A percentile compares a stretch with the other conserved stretches of the same genome.
Evolutionary conservation across 2,329 filamentous ascomycete genomes (phyloP).

Genomic region (Trichoderma endophyticum): DNA sequence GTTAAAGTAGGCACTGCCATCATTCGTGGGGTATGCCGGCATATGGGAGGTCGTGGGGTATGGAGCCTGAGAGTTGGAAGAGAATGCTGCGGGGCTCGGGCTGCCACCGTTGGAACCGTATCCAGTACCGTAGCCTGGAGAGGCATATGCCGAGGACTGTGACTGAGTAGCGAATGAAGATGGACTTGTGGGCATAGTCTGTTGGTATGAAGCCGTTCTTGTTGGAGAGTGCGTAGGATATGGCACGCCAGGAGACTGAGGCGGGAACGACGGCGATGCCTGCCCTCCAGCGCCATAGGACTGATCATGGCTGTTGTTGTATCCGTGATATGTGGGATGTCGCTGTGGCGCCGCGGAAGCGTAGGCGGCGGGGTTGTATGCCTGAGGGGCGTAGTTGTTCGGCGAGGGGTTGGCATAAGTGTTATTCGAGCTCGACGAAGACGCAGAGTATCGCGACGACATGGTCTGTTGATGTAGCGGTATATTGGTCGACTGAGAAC

Average conservation of each 20-base stretch:
- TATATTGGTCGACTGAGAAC: conserved; percentile 51
- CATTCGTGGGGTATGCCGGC: conserved; percentile 47
- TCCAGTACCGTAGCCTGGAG: conserved; percentile 30
- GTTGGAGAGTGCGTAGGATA: conserved; percentile 32
- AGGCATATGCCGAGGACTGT: conserved; percentile 37
- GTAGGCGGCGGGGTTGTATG: conserved; percentile 61
- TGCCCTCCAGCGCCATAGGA: conserved; percentile 27
- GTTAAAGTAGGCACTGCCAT: conserved; percentile 45
- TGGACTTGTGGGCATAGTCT: conserved; percentile 37
- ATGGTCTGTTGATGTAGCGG: conserved; percentile 44
- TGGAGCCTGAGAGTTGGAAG: conserved; percentile 42
- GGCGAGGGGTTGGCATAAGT: conserved; percentile 33
- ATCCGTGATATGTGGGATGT: conserved; percentile 49
- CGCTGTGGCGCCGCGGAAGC: conserved; percentile 50
- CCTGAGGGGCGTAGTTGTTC: conserved; percentile 50
- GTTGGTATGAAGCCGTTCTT: conserved; percentile 40
- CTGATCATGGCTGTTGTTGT: conserved; percentile 41
- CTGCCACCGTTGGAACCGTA: conserved; percentile 41
- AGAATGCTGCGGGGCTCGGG: conserved; percentile 35
- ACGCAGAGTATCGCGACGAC: conserved; percentile 38
- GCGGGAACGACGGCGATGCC: conserved; percentile 34
- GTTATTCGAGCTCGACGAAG: conserved; percentile 32
- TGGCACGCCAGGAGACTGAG: conserved; percentile 38
- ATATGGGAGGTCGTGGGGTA: conserved; percentile 54
- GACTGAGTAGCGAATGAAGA: conserved; percentile 28